phyloP scores from a whole-genome alignment of 1,284 basidiomycete genomes.

The Rhodotorula sp. region DNA sequence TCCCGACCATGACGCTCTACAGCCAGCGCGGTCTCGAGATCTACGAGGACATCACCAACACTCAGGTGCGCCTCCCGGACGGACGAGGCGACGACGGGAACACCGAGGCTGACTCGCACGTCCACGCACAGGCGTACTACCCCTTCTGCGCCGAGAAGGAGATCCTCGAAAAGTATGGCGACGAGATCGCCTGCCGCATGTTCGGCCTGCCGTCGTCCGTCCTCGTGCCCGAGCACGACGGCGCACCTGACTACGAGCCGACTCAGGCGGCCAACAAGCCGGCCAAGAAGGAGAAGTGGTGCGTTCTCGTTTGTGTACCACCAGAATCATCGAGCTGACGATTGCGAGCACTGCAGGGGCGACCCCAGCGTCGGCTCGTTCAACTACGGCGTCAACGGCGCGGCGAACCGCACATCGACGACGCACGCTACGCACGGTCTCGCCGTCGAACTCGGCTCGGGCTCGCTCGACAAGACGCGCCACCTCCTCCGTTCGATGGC shows the following conservation, averaged over 20 bases:
- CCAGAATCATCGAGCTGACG: neutral
- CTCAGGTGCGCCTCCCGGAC: slow-evolving; percentile 14
- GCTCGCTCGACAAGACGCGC: slow-evolving; percentile 85
- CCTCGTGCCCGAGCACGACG: neutral
- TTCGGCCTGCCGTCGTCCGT: slow-evolving; percentile 30
- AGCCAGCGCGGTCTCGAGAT: slow-evolving; percentile 40
- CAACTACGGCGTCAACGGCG: slow-evolving; percentile 45
- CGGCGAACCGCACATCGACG: neutral
- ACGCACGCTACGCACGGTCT: slow-evolving; percentile 19
- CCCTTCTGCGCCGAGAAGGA: slow-evolving; percentile 65
- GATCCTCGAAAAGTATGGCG: slow-evolving; percentile 55
- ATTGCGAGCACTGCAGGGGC: slow-evolving; percentile 19
- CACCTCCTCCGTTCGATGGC: slow-evolving; percentile 78
- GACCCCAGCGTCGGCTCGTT: slow-evolving; percentile 33
- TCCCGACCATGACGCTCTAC: slow-evolving; percentile 37
- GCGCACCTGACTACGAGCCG: neutral
- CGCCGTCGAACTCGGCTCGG: slow-evolving; percentile 46
- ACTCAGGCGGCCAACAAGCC: neutral
- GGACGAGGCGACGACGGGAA: neutral
- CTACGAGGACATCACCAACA: slow-evolving; percentile 45
- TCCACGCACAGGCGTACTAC: slow-evolving; percentile 70
- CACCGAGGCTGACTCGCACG: neutral
- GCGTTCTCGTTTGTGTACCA: neutral
- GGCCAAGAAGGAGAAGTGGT: slow-evolving; percentile 34
- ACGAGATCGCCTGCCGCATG: slow-evolving; percentile 52